phyloP scores from a whole-genome alignment of 73 alveolate species.

The Blepharisma japonicum region DNA sequence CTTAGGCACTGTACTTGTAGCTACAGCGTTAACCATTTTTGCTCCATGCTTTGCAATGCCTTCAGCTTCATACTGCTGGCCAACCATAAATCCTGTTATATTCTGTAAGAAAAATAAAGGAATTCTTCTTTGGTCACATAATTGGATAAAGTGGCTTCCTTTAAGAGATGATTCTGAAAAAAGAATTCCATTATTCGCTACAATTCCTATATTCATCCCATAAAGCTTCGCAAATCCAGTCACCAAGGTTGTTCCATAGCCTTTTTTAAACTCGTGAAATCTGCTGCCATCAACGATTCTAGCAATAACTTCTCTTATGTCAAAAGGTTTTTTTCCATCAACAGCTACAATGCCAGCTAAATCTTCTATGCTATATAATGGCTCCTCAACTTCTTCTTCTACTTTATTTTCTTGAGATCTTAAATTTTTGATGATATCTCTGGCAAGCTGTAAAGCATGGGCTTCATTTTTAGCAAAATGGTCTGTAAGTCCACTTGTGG shows the following conservation, averaged over 20 bases:
- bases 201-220: constrained; percentile 91
- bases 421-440: neutral
- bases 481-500: constrained; percentile 88
- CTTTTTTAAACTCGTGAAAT: constrained; percentile 89
- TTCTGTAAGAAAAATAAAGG: constrained; percentile 87
- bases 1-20: constrained; percentile 93
- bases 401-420: constrained; percentile 24
- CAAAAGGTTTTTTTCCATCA: constrained; percentile 56
- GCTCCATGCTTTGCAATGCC: constrained; percentile 98
- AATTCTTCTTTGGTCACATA: constrained; percentile 87
- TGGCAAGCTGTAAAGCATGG: constrained; percentile 51
- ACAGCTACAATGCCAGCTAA: constrained; percentile 69
- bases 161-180: constrained; percentile 87
- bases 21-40: constrained; percentile 92
- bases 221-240: constrained; percentile 88
- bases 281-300: constrained; percentile 90
- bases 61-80: constrained; percentile 81
- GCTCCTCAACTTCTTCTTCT: constrained; percentile 53
- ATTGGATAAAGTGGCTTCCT: constrained; percentile 92
- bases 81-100: constrained; percentile 97
- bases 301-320: constrained; percentile 71
- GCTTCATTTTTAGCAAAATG: constrained; percentile 82
- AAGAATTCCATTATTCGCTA: constrained; percentile 91
- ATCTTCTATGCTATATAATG: constrained; percentile 69
- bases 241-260: constrained; percentile 78